Evolutionary conservation across 768 basidiomycete genomes (phyloP).

Genomic region (Pleurotus eryngii): DNA sequence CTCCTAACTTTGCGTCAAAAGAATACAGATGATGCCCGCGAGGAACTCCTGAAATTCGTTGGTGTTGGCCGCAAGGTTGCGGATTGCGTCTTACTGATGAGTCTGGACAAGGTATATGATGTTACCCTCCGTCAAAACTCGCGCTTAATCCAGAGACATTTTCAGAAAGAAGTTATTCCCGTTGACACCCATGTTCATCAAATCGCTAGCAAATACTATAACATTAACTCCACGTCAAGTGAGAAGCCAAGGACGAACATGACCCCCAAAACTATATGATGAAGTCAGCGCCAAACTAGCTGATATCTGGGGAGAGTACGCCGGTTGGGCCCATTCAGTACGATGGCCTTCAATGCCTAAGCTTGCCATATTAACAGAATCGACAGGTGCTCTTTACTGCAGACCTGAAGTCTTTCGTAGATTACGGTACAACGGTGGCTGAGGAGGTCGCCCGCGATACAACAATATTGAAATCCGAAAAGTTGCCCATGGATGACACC

Average conservation of each 20-base stretch:
- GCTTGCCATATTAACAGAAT: neutral
- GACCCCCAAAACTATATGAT: conserved; percentile 75
- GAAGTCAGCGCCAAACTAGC: conserved; percentile 61
- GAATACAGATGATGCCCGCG: conserved; percentile 59
- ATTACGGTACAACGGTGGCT: conserved; percentile 44
- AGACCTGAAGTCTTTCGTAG: conserved; percentile 65
- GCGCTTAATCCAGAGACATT: neutral
- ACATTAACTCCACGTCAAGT: conserved; percentile 40
- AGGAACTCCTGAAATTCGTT: conserved; percentile 74
- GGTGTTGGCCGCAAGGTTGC: conserved; percentile 98
- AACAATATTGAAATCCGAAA: neutral
- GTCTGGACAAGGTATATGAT: conserved; percentile 71
- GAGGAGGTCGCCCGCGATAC: neutral
- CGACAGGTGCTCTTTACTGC: conserved; percentile 72
- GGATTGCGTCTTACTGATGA: conserved; percentile 92
- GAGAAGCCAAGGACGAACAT: conserved; percentile 48
- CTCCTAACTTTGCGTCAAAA: conserved; percentile 47
- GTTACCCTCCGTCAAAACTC: neutral
- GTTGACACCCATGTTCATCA: conserved; percentile 96
- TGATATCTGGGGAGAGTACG: conserved; percentile 75
- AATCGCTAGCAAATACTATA: conserved; percentile 80
- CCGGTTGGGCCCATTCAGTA: conserved; percentile 90
- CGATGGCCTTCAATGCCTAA: conserved; percentile 16
- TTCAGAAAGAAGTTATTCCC: conserved; percentile 80
- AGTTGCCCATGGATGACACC: neutral